Evolutionary conservation across 495 filamentous ascomycete genomes (phyloP).

Genomic region (Aspergillus affinis): DNA sequence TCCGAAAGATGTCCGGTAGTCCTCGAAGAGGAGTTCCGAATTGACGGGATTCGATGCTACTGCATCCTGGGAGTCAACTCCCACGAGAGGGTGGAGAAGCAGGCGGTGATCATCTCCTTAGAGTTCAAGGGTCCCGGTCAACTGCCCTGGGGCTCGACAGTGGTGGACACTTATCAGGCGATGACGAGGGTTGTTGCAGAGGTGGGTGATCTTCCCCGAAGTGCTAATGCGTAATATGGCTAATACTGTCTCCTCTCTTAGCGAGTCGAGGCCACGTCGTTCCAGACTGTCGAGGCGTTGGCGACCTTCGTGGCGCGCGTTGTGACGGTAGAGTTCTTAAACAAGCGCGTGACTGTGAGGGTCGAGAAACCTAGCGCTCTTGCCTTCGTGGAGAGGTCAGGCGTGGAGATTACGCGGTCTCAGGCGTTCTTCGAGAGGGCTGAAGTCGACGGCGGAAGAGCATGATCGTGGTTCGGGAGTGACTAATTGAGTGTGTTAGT

Average conservation of each 20-base stretch:
- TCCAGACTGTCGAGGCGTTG: slow-evolving; percentile 57
- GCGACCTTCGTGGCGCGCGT: slow-evolving; percentile 54
- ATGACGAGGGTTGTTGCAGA: slow-evolving; percentile 47
- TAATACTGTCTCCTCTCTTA: slow-evolving; percentile 16
- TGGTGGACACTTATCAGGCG: slow-evolving; percentile 44
- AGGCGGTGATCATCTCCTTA: slow-evolving; percentile 53
- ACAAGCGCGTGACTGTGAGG: slow-evolving; percentile 51
- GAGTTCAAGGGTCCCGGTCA: slow-evolving; percentile 45
- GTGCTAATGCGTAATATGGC: slow-evolving; percentile 1
- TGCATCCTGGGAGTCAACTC: slow-evolving; percentile 58
- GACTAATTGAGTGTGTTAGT: slow-evolving; percentile 2
- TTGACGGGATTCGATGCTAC: slow-evolving; percentile 46
- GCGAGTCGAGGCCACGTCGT: slow-evolving; percentile 53
- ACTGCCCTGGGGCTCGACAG: slow-evolving; percentile 39
- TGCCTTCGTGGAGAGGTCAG: slow-evolving; percentile 54
- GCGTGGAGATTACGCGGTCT: slow-evolving; percentile 55
- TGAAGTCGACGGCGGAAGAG: not conserved
- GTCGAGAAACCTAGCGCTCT: slow-evolving; percentile 60
- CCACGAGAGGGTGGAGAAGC: slow-evolving; percentile 58
- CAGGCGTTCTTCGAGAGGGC: slow-evolving; percentile 45
- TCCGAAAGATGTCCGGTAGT: slow-evolving; percentile 33
- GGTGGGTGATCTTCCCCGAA: slow-evolving; percentile 25
- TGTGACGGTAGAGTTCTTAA: slow-evolving; percentile 50
- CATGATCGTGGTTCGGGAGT: slow-evolving; percentile 7
- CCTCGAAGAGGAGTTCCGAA: slow-evolving; percentile 45